Conservation (phyloP, 495 filamentous ascomycete species). For the Chaetomium fimeti region DNA sequence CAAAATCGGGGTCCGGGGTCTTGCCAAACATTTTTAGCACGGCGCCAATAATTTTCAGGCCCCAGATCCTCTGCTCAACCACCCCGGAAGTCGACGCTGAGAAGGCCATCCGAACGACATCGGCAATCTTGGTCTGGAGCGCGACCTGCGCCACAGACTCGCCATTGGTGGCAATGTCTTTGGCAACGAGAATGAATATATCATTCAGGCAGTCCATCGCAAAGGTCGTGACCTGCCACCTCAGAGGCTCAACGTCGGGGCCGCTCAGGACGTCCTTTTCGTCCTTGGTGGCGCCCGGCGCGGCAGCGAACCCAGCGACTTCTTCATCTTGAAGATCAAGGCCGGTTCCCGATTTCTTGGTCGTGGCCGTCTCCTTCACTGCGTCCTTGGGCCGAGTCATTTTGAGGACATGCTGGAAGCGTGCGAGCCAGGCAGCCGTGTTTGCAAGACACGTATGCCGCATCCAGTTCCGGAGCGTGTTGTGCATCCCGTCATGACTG, state of each 20-base stretch:
- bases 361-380: slow-evolving; percentile 48
- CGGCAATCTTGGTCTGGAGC: slow-evolving; percentile 80
- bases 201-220: slow-evolving; percentile 90
- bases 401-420: slow-evolving; percentile 83
- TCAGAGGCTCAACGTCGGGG: slow-evolving; percentile 78
- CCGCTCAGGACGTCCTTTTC: slow-evolving; percentile 59
- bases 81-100: slow-evolving; percentile 94
- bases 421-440: slow-evolving; percentile 77
- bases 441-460: slow-evolving; percentile 77
- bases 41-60: slow-evolving; percentile 88
- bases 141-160: slow-evolving; percentile 69
- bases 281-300: slow-evolving; percentile 61
- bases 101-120: slow-evolving; percentile 96
- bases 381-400: slow-evolving; percentile 69
- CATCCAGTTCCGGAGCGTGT: slow-evolving; percentile 87
- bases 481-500: slow-evolving; percentile 69
- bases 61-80: slow-evolving; percentile 81
- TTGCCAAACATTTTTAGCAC: slow-evolving; percentile 95
- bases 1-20: slow-evolving; percentile 91
- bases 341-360: slow-evolving; percentile 51
- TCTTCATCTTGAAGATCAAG: slow-evolving; percentile 92
- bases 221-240: slow-evolving; percentile 96
- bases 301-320: slow-evolving; percentile 86
- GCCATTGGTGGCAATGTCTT: slow-evolving; percentile 67
- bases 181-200: slow-evolving; percentile 69